A percentile compares a stretch with the other conserved stretches of the same genome.
These are phyloP conservation scores for Apophysomyces ossiformis DNA, from an alignment of 371 early-diverging fungal species.

Conservation along the genomic window DNA sequence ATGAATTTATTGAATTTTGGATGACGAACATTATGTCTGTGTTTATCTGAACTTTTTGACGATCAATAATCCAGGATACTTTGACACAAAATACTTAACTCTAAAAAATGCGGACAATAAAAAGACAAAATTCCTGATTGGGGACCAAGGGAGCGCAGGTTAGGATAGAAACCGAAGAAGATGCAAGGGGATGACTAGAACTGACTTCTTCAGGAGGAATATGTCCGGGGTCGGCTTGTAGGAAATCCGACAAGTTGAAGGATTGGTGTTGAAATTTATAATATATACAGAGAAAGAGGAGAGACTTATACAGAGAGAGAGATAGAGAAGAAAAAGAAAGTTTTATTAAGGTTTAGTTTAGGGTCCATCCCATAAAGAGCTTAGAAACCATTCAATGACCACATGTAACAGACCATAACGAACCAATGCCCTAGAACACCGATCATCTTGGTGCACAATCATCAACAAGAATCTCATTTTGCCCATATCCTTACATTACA, in stretches of 20 bases:
- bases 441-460: constrained; percentile 1
- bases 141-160: not conserved
- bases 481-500: no score
- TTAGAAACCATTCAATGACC: not conserved
- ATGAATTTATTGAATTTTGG: constrained; percentile 66
- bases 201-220: not conserved
- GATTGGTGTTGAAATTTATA: no score
- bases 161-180: not conserved
- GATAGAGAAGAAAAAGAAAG: not conserved
- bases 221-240: not conserved
- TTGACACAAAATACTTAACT: not conserved
- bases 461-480: not conserved
- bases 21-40: constrained; percentile 64
- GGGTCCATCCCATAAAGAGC: constrained; percentile 4
- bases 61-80: constrained; percentile 61
- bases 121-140: constrained; percentile 6
- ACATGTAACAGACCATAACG: constrained; percentile 7
- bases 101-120: constrained; percentile 8
- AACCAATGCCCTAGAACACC: constrained; percentile 3
- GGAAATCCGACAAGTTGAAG: no score
- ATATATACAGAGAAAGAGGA: no score
- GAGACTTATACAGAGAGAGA: no score
- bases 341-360: not conserved
- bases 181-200: not conserved
- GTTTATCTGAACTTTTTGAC: constrained; percentile 60